Base-by-base conservation (phyloP, 805 yeast species). In the Maudiozyma barnettii region DNA sequence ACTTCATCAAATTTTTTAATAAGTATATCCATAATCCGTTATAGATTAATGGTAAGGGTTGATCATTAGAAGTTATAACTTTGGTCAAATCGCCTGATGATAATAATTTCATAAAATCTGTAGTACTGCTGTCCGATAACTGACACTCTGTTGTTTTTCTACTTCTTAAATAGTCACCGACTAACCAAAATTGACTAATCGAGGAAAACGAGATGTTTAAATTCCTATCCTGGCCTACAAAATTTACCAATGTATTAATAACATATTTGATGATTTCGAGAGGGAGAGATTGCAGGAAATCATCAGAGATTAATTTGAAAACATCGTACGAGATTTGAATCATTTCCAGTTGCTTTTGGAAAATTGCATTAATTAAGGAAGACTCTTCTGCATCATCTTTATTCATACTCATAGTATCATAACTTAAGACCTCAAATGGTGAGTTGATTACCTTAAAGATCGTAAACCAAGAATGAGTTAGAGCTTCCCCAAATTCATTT, bases 121-220 rank as follows among this genome's bases (percentile, higher is more conserved):
- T 14, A n/a, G 12, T 22, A 19, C 26, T 35, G 13, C 36, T 33
- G 13, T 12, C 9, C 20, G 35, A 36, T n/a, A 36, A 4, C 5
- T 44, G 20, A 14, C 41, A 44, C 13, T 42, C 35, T 30, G 45
- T 8, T 23, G 44, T 14, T 39, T 49, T 48, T 26, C 47, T 48
- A 16, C 42, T 66, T 45, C 79, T 72, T 39, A 82, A 65, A 49
- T 81, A 79, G 57, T 93, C 98, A 55, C 96, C 85, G 3, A 93
- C 78, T 14, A 84, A 64, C 98, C 98, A 91, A 58, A 89, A 90
- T 54, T 89, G 84, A 54, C 96, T 86, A 8, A 89, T 84, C 0
- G 96, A 82, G 43, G 95, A 86, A 60, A 91, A 89, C 0, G 97
- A 86, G 19, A 88, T 85, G 61, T 91, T 91, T 53, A 91, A 64